phyloP scores from a whole-genome alignment of 495 filamentous ascomycete species.

The Penicillium tannophilum region DNA sequence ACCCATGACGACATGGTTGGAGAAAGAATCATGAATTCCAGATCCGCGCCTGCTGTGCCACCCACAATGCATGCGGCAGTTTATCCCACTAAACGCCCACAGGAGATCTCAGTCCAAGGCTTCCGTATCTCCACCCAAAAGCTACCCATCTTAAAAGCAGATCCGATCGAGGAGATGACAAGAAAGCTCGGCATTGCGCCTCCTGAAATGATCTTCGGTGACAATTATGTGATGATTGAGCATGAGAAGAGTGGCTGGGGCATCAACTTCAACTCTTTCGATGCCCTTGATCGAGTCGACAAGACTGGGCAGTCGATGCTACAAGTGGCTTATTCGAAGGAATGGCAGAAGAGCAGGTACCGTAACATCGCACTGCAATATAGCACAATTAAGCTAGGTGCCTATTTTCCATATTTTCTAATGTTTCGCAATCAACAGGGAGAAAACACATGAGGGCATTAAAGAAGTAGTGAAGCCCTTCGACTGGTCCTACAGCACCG shows the following conservation, averaged over 20 bases:
- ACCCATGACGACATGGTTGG: slow-evolving; percentile 17
- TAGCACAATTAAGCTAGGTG: neutral
- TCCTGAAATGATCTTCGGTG: slow-evolving; percentile 99
- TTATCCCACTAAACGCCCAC: slow-evolving; percentile 35
- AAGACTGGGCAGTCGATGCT: slow-evolving; percentile 91
- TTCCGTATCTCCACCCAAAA: slow-evolving; percentile 79
- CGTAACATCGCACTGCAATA: neutral
- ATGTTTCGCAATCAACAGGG: slow-evolving; percentile 46
- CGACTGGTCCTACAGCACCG: slow-evolving; percentile 95
- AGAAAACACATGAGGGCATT: slow-evolving; percentile 83
- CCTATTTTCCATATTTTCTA: neutral
- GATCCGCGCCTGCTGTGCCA: neutral
- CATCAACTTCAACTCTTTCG: slow-evolving; percentile 78
- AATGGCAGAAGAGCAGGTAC: slow-evolving; percentile 85
- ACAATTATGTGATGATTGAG: slow-evolving; percentile 77
- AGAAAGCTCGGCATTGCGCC: slow-evolving; percentile 76
- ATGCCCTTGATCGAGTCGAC: slow-evolving; percentile 86
- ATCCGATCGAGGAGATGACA: slow-evolving; percentile 85
- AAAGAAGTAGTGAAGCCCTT: slow-evolving; percentile 93
- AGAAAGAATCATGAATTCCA: slow-evolving; percentile 20
- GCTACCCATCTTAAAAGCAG: slow-evolving; percentile 88
- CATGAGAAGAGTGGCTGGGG: slow-evolving; percentile 71
- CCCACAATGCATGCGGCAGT: slow-evolving; percentile 24
- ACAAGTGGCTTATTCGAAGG: slow-evolving; percentile 85
- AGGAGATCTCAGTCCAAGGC: slow-evolving; percentile 51